Conservation (phyloP, 2,329 filamentous ascomycete genomes). For the Nemania sp. region DNA sequence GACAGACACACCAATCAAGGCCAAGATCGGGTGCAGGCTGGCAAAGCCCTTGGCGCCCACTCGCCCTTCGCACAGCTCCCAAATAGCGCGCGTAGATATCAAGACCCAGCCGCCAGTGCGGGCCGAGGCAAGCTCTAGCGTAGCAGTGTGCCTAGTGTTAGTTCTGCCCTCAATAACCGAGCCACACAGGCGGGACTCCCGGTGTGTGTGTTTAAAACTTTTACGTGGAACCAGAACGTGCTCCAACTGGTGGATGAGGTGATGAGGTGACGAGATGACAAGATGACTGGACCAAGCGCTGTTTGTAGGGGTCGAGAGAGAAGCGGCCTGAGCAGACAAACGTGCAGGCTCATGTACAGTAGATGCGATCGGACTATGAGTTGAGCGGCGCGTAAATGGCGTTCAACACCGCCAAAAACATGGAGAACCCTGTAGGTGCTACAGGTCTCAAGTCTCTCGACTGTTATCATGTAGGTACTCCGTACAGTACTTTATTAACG, state of each 20-base stretch:
- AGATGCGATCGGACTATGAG: not conserved
- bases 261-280: slow-evolving; percentile 31
- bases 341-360: too few relatives aligned
- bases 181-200: not conserved
- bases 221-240: too few relatives aligned
- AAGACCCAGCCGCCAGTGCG: not conserved
- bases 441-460: not conserved
- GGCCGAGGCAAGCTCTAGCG: not conserved
- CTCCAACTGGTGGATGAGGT: slow-evolving; percentile 35
- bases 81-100: not conserved
- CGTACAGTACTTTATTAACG: not conserved
- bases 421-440: slow-evolving; percentile 1
- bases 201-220: too few relatives aligned
- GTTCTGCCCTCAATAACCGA: not conserved
- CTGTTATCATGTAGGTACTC: not conserved
- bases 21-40: slow-evolving; percentile 6
- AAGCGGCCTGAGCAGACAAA: not conserved
- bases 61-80: not conserved
- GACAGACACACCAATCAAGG: slow-evolving; percentile 8
- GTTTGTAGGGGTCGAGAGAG: not conserved
- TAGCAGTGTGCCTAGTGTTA: not conserved
- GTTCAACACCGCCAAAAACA: slow-evolving; percentile 10
- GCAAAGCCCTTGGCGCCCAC: slow-evolving; percentile 10
- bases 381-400: not conserved
- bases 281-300: slow-evolving; percentile 1